Conservation (phyloP, 768 basidiomycete species). For the Tricholoma terreum region DNA sequence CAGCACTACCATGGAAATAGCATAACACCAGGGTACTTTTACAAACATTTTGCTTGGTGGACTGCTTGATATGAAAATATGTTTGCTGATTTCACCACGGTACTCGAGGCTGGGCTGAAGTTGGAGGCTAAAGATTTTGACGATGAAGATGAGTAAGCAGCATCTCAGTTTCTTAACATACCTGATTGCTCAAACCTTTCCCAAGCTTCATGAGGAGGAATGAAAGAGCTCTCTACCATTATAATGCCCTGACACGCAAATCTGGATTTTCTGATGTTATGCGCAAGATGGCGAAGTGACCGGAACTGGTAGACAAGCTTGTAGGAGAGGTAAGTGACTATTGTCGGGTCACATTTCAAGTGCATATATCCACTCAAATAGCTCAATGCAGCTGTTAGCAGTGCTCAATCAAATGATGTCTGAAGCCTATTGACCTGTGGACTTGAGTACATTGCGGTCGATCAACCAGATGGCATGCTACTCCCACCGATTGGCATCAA, state of each 20-base stretch:
- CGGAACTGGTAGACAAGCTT: not conserved
- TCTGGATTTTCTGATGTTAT: too few relatives aligned
- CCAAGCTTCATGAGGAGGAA: not conserved
- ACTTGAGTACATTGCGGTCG: conserved; percentile 5
- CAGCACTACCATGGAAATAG: not conserved
- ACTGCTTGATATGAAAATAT: not conserved
- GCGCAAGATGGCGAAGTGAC: not conserved
- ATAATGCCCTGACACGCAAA: too few relatives aligned
- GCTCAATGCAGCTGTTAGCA: not conserved
- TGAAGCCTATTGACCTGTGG: conserved; percentile 8
- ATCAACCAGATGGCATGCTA: conserved; percentile 3
- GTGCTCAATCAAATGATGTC: conserved; percentile 8
- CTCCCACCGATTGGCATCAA: conserved; percentile 3
- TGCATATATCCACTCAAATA: conserved; percentile 1
- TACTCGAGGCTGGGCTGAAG: not conserved
- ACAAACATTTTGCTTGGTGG: conserved; percentile 6
- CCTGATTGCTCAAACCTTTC: not conserved
- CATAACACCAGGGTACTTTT: not conserved
- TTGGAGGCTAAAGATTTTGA: not conserved
- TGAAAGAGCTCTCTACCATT: not conserved
- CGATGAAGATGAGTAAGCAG: not conserved
- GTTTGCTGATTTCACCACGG: not conserved
- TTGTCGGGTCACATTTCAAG: not conserved
- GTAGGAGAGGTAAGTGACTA: not conserved
- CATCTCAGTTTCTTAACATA: not conserved